Conservation (phyloP, 129 eudicot genomes). For the Glebionis coronaria region DNA sequence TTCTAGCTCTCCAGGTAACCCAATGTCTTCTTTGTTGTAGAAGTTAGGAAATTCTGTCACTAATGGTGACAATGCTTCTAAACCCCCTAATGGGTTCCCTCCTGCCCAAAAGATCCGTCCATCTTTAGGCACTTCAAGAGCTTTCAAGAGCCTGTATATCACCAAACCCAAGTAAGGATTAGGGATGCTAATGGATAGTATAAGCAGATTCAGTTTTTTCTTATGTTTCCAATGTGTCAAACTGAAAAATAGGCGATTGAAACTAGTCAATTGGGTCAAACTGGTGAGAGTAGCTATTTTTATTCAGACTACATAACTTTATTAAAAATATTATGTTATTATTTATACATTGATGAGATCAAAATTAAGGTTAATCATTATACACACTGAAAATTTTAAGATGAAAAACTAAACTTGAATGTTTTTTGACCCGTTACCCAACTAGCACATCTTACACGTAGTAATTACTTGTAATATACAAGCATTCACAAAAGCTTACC, state of each 20-base stretch:
- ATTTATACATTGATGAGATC: too few relatives aligned
- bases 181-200: background rate
- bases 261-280: background rate
- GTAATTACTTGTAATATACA: background rate
- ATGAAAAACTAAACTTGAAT: background rate
- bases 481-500: slow-evolving; percentile 39
- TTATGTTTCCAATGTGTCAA: background rate
- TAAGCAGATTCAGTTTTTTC: too few relatives aligned
- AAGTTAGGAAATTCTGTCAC: slow-evolving; percentile 67
- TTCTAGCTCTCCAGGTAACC: slow-evolving; percentile 74
- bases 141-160: slow-evolving; percentile 73
- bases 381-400: background rate
- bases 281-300: background rate
- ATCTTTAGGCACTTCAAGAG: slow-evolving; percentile 76
- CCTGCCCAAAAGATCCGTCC: slow-evolving; percentile 93
- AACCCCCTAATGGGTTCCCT: slow-evolving; percentile 81
- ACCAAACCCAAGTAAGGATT: background rate
- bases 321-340: too few relatives aligned
- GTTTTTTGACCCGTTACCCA: background rate
- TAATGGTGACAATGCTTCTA: slow-evolving; percentile 58
- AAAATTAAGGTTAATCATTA: background rate
- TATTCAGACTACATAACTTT: background rate
- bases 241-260: background rate
- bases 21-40: slow-evolving; percentile 90
- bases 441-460: background rate